These are phyloP conservation scores for Boletus reticuloceps DNA, from an alignment of 768 basidiomycete genomes.

Conservation along the genomic window DNA sequence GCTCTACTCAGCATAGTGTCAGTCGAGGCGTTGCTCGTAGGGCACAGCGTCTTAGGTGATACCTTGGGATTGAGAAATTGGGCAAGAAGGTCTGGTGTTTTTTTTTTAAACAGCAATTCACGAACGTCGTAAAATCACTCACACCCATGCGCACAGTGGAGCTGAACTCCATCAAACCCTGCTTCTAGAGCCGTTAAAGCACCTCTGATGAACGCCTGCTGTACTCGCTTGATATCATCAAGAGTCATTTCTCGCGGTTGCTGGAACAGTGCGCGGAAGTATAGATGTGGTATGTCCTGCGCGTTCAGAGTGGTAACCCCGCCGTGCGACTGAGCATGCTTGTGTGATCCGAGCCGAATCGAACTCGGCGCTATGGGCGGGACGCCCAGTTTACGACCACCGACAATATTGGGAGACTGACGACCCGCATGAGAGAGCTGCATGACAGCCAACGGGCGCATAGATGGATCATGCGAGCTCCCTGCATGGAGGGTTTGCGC, in stretches of 20 bases:
- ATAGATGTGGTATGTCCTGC: constrained; percentile 14
- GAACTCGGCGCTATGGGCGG: constrained; percentile 73
- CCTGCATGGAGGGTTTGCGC: constrained; percentile 49
- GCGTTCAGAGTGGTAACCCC: too few relatives aligned
- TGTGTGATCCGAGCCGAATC: constrained; percentile 43
- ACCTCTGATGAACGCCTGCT: constrained; percentile 63
- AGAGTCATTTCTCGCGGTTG: constrained; percentile 57
- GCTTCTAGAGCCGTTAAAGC: constrained; percentile 60
- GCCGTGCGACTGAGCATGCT: background rate
- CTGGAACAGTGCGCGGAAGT: constrained; percentile 54
- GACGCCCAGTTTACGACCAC: constrained; percentile 59
- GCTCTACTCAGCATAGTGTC: constrained; percentile 29
- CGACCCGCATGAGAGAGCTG: constrained; percentile 84
- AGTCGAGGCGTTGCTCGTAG: constrained; percentile 15
- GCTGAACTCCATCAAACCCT: constrained; percentile 84
- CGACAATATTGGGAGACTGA: constrained; percentile 73
- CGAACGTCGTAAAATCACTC: constrained; percentile 30
- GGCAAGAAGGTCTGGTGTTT: constrained; percentile 62
- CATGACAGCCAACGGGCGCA: constrained; percentile 56
- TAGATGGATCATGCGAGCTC: constrained; percentile 4
- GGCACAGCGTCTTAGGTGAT: background rate
- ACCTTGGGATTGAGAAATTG: constrained; percentile 80
- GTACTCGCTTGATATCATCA: constrained; percentile 57
- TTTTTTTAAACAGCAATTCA: background rate
- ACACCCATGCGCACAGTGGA: constrained; percentile 90